A percentile compares a stretch with the other conserved stretches of the same genome.
Conservation (phyloP, 2,329 filamentous ascomycete genomes). For the Aspergillus fischeri region DNA sequence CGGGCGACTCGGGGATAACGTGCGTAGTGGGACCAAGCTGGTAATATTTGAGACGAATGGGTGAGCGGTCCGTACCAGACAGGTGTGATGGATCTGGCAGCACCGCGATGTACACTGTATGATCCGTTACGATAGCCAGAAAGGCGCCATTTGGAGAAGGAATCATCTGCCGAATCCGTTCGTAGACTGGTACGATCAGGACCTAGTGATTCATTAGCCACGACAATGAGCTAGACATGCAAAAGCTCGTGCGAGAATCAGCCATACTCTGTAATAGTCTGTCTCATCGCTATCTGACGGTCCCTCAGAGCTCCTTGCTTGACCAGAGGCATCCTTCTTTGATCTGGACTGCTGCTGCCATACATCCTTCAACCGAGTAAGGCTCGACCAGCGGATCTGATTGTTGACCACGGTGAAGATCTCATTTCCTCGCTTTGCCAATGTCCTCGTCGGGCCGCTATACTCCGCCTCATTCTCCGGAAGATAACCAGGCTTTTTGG, state of each 20-base stretch:
- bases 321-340: conserved; percentile 22
- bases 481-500: conserved; percentile 30
- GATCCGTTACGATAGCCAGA: conserved; percentile 78
- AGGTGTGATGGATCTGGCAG: conserved; percentile 78
- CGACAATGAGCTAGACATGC: neutral
- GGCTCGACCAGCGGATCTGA: conserved; percentile 87
- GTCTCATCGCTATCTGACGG: conserved; percentile 32
- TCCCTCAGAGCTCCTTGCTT: conserved; percentile 20
- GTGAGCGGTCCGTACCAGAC: conserved; percentile 60
- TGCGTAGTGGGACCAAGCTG: conserved; percentile 91
- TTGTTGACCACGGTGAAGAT: conserved; percentile 84
- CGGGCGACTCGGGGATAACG: conserved; percentile 75
- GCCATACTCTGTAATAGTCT: conserved; percentile 27
- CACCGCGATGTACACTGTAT: conserved; percentile 84
- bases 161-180: conserved; percentile 77
- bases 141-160: conserved; percentile 79
- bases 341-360: conserved; percentile 41
- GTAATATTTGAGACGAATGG: conserved; percentile 78
- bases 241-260: neutral
- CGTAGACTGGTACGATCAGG: conserved; percentile 72
- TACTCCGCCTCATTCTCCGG: conserved; percentile 20
- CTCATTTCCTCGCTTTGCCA: conserved; percentile 79
- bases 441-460: conserved; percentile 53
- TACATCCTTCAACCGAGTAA: conserved; percentile 70
- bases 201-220: conserved; percentile 46